Evolutionary conservation across 2,329 filamentous ascomycete genomes (phyloP).

Genomic region (Aspergillus pseudonomiae): DNA sequence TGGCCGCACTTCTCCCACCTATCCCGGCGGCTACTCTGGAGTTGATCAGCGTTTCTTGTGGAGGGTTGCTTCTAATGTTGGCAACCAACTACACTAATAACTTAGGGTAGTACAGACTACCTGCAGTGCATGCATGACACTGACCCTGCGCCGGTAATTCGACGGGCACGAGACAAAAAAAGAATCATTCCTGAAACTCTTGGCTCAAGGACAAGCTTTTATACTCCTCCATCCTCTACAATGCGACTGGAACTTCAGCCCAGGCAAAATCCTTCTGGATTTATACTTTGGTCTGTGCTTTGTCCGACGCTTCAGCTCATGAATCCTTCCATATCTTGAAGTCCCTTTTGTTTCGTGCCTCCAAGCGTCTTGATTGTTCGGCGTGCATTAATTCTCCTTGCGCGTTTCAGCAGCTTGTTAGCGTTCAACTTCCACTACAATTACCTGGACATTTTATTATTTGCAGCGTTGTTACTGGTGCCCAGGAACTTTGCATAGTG

Average conservation of each 20-base stretch:
- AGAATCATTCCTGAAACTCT: not conserved
- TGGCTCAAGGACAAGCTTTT: conserved; percentile 2
- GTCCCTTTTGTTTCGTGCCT: not conserved
- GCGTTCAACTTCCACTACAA: not conserved
- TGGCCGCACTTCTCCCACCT: conserved; percentile 1
- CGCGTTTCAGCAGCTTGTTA: not conserved
- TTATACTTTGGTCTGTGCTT: not conserved
- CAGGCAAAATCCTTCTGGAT: not conserved
- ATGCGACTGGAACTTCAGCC: not conserved
- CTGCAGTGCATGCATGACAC: conserved; percentile 3
- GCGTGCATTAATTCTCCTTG: not conserved
- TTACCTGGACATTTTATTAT: not conserved
- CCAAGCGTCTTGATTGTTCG: not conserved
- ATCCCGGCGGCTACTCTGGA: conserved; percentile 4
- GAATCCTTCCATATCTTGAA: not conserved
- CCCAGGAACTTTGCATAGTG: not conserved
- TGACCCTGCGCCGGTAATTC: not conserved
- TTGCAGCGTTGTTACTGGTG: not conserved
- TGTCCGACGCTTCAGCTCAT: not conserved
- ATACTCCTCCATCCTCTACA: not conserved
- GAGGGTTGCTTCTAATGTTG: conserved; percentile 16
- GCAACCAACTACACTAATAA: not conserved
- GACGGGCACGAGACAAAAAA: conserved; percentile 1
- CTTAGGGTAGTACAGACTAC: not conserved
- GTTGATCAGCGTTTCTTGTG: not conserved